Base-by-base conservation (phyloP, 345 rosid species). In the Turritis glabra region DNA sequence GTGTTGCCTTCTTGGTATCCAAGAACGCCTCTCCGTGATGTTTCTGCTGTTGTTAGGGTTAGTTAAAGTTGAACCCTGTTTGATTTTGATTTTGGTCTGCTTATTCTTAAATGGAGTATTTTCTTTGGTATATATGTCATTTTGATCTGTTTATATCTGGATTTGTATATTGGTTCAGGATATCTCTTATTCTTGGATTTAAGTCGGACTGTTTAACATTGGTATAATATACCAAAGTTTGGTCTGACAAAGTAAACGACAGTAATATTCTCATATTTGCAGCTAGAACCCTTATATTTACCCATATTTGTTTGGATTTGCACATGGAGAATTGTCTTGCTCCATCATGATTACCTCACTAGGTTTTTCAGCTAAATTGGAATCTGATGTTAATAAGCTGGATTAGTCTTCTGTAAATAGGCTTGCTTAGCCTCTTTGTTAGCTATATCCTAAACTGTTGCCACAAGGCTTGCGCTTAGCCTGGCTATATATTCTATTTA, bases 1-100 rank as follows among this genome's bases (percentile, higher is more conserved):
- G 71, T 71, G 46, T 82, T 95, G 12, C 99, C 99, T 72, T 70
- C 86, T 75, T 87, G 93, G 98, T 90, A 95, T 72, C 98, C 97
- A 8, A 84, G 99, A 71, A 84, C 87, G 0, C 96, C 97, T 13
- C 86, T 92, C 2, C 85, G 85, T 7, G 94, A 95, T 68, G 66
- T 95, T 46, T 86, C 99, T 48, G 33, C 81, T 2, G 66, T 89
- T 57, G 67, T 80, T 30, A 80, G 89, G 90, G 98, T 92, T 78
- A 84, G 51, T 60, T 10, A 5, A 1, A 15, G 56, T 10, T 2
- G n/a, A 1, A n/a, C 15, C 68, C n/a, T 9, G 8, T 0, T 55
- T 50, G 8, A 11, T 22, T 50, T 22, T 8, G 18, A 9, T 25
- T 22, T 17, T n/a, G 15, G 15, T 18, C 26, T 48, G 47, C 33